Base-by-base conservation (phyloP, 768 basidiomycete genomes). In the Boletus tomentosulus region DNA sequence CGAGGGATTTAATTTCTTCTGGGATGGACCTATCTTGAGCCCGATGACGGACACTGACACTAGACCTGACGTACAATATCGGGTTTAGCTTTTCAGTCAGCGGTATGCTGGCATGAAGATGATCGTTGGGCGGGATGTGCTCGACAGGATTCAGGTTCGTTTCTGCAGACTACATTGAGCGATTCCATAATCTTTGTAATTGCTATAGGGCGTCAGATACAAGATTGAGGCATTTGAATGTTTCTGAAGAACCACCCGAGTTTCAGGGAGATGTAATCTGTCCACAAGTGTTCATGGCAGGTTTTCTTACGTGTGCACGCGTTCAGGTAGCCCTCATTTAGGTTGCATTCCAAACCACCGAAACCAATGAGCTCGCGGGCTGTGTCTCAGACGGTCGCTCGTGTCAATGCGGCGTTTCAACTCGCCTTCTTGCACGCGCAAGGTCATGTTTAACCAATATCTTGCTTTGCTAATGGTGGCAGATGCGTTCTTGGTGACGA, bases 91-190 rank as follows among this genome's bases (percentile, higher is more conserved):
- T 3, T 74, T 95, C n/a, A 80, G 77, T 38, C 87, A 91, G 69
- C 83, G 91, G 0, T 95, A 94, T 63, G 77, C 81, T 1, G 92
- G 89, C 2, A 87, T 90, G 82, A 90, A 89, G 73, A 77, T 93
- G 62, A 80, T 94, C 46, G 92, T 95, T 0, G 92, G 91, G 0
- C 74, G 92, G 2, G 92, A 94, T 68, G 19, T 19, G 19, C 19
- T 92, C 25, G 88, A 92, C 60, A 88, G 63, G 78, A 31, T 93
- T 52, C 89, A 90, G 73, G 43, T 38, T 33, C 22, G 34, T 47
- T 56, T 7, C n/a, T 15, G 4, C 27, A 10, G 8, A 27, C 33
- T 22, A 3, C n/a, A 6, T 16, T 35, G 6, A 12, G 16, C 47
- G 24, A n/a, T 30, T 45, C 16, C 12, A n/a, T 31, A 5, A 38